Percentiles rank a stretch among this genome's conserved stretches.
phyloP scores from a whole-genome alignment of 331 rosid genomes.

The Pyracantha coccinea region DNA sequence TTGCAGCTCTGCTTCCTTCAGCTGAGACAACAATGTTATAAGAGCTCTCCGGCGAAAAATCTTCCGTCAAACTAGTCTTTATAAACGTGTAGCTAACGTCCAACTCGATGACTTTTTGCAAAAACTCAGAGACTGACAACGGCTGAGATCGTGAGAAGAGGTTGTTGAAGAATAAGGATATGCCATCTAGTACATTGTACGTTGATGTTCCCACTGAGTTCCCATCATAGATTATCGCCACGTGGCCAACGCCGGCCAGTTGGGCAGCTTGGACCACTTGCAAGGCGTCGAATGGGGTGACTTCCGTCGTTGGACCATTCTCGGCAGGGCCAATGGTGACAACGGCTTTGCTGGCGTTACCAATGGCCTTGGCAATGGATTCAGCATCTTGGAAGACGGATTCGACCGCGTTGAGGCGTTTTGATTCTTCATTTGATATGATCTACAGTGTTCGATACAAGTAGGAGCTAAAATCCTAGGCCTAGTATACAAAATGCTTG shows the following conservation, averaged over 20 bases:
- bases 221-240: slow-evolving; percentile 67
- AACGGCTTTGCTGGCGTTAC: slow-evolving; percentile 94
- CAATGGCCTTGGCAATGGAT: slow-evolving; percentile 87
- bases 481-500: not conserved
- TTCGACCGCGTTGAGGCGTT: slow-evolving; percentile 79
- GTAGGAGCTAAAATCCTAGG: not conserved
- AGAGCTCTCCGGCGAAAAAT: slow-evolving; percentile 63
- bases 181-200: slow-evolving; percentile 81
- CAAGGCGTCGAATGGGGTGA: slow-evolving; percentile 62
- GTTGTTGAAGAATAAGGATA: slow-evolving; percentile 74
- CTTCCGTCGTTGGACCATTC: slow-evolving; percentile 66
- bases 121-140: slow-evolving; percentile 45
- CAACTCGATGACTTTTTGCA: slow-evolving; percentile 68
- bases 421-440: slow-evolving; percentile 81
- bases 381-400: slow-evolving; percentile 61
- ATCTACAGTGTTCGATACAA: slow-evolving; percentile 28
- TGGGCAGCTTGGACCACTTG: slow-evolving; percentile 79
- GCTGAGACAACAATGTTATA: slow-evolving; percentile 64
- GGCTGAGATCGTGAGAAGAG: slow-evolving; percentile 60
- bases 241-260: slow-evolving; percentile 82
- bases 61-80: slow-evolving; percentile 73
- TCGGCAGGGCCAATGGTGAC: slow-evolving; percentile 76
- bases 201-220: slow-evolving; percentile 36
- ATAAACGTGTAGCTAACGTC: slow-evolving; percentile 70
- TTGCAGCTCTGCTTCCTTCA: slow-evolving; percentile 53